phyloP scores from a whole-genome alignment of 2,329 filamentous ascomycete species.

The Myriosclerotinia duriaeana region DNA sequence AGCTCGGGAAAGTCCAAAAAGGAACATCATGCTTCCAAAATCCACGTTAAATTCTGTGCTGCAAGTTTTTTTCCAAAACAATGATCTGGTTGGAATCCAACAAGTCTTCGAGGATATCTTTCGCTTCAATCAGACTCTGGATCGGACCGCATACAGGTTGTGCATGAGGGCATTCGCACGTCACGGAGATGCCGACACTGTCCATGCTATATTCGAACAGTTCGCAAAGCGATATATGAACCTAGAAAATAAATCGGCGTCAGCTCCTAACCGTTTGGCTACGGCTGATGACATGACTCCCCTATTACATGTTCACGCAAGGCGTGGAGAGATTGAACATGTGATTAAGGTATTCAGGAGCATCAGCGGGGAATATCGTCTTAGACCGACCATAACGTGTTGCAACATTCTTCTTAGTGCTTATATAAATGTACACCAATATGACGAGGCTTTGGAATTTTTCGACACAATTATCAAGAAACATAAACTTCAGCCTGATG shows the following conservation, averaged over 20 bases:
- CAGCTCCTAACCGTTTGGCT: conserved; percentile 13
- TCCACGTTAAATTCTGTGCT: conserved; percentile 38
- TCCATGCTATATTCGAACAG: conserved; percentile 47
- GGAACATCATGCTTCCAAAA: conserved; percentile 27
- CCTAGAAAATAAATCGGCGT: conserved; percentile 1
- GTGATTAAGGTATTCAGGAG: conserved; percentile 61
- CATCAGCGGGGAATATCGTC: conserved; percentile 55
- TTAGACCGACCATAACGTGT: conserved; percentile 57
- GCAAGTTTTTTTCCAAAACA: conserved; percentile 37
- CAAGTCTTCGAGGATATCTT: conserved; percentile 43
- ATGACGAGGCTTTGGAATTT: conserved; percentile 61
- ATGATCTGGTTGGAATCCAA: conserved; percentile 42
- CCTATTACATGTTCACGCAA: conserved; percentile 70
- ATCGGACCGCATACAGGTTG: conserved; percentile 37
- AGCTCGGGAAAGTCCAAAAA: conserved; percentile 26
- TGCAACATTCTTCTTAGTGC: conserved; percentile 80
- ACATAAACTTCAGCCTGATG: conserved; percentile 53
- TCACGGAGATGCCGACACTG: conserved; percentile 47
- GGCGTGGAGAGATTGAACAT: conserved; percentile 60
- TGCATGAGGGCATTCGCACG: conserved; percentile 46
- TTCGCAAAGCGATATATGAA: conserved; percentile 33
- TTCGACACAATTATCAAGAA: conserved; percentile 60
- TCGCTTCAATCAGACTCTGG: conserved; percentile 37
- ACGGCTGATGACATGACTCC: conserved; percentile 46
- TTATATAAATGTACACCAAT: conserved; percentile 64